Evolutionary conservation across 306 rosid genomes (phyloP).

Genomic region (Trifolium pratense): DNA sequence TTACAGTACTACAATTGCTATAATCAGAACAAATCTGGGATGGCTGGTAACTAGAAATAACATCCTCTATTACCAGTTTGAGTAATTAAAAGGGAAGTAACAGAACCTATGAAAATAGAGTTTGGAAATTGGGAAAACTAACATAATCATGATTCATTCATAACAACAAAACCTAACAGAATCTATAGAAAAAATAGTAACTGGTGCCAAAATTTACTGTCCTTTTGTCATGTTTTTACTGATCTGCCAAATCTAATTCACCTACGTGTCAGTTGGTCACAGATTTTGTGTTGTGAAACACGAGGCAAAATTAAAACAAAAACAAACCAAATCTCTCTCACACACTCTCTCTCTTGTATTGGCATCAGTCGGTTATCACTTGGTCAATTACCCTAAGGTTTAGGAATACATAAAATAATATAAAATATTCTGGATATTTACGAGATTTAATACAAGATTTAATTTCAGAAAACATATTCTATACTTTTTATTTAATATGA

Average conservation of each 20-base stretch:
- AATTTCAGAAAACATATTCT: neutral
- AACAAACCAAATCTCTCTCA: neutral
- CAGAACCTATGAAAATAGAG: neutral
- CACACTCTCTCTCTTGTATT: no score
- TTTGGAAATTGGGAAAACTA: neutral
- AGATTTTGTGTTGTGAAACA: conserved; percentile 1
- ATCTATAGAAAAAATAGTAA: neutral
- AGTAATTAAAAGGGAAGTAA: conserved; percentile 5
- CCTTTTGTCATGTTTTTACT: conserved; percentile 8
- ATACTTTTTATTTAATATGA: neutral
- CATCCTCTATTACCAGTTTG: neutral
- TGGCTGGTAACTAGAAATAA: neutral
- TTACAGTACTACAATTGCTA: no score
- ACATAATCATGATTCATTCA: neutral
- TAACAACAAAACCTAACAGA: neutral
- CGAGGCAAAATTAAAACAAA: neutral
- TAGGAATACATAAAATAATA: conserved; percentile 12
- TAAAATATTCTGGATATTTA: neutral
- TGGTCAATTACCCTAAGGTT: conserved; percentile 33
- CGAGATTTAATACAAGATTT: neutral
- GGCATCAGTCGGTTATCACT: conserved; percentile 28
- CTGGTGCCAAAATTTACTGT: conserved; percentile 12
- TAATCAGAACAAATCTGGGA: neutral
- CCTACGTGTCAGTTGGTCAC: conserved; percentile 11
- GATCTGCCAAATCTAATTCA: conserved; percentile 19